These are phyloP conservation scores for Abrus precatorius DNA, from an alignment of 306 rosid genomes.

Conservation along the genomic window DNA sequence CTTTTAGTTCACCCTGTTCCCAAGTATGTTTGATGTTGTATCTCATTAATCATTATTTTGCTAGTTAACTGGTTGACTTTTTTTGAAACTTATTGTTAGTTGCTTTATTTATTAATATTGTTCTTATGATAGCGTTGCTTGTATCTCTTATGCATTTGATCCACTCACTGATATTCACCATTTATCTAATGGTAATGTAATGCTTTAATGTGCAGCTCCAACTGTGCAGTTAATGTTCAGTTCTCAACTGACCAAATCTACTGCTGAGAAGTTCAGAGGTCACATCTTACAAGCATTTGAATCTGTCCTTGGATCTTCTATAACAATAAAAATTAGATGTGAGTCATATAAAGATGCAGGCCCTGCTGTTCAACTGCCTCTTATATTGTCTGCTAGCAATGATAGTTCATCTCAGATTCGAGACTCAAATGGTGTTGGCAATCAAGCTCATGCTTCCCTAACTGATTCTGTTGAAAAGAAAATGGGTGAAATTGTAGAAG, in stretches of 20 bases:
- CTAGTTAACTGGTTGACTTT: constrained; percentile 15
- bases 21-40: constrained; percentile 10
- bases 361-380: constrained; percentile 59
- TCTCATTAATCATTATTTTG: not conserved
- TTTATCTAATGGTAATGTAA: constrained; percentile 45
- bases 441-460: constrained; percentile 55
- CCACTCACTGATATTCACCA: not conserved
- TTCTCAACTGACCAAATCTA: constrained; percentile 81
- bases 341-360: constrained; percentile 64
- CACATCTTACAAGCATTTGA: constrained; percentile 87
- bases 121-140: constrained; percentile 15
- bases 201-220: constrained; percentile 74
- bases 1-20: not conserved
- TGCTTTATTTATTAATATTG: constrained; percentile 12
- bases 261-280: constrained; percentile 81
- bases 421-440: constrained; percentile 54
- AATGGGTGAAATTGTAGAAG: constrained; percentile 85
- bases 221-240: constrained; percentile 84
- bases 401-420: constrained; percentile 64
- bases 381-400: constrained; percentile 59
- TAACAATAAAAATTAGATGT: constrained; percentile 87
- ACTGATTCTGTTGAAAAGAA: constrained; percentile 57
- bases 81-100: not conserved
- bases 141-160: not conserved
- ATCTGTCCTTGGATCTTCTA: constrained; percentile 76